Percentiles rank a stretch among this genome's conserved stretches.
Conservation (phyloP, 2,329 filamentous ascomycete genomes). For the Epichloe elymi region DNA sequence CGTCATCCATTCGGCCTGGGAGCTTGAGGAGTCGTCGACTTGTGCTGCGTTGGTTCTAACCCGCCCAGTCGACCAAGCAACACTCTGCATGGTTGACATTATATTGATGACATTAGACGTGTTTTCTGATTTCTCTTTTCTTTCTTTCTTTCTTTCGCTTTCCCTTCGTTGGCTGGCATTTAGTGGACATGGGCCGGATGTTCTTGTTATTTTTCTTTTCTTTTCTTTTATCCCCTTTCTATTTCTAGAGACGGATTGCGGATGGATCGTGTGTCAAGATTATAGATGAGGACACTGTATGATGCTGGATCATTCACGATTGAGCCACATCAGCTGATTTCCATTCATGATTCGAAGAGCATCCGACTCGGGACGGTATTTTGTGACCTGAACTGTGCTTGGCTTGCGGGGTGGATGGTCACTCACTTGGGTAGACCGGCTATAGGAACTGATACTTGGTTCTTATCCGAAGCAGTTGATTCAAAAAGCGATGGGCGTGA, state of each 20-base stretch:
- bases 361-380: neutral
- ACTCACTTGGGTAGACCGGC: neutral
- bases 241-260: neutral
- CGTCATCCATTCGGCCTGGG: neutral
- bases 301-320: neutral
- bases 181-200: slow-evolving; percentile 7
- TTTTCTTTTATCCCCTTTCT: neutral
- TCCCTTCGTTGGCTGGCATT: slow-evolving; percentile 8
- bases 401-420: neutral
- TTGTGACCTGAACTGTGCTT: neutral
- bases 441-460: neutral
- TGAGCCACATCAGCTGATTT: neutral
- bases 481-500: too few species aligned
- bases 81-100: slow-evolving; percentile 6
- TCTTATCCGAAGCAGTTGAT: neutral
- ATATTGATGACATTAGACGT: slow-evolving; percentile 8
- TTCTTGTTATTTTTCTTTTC: neutral
- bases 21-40: neutral
- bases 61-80: neutral
- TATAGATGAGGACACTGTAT: slow-evolving; percentile 11
- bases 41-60: neutral
- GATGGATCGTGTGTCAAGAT: slow-evolving; percentile 8
- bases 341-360: neutral
- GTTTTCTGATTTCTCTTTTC: neutral
- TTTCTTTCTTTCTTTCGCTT: slow-evolving; percentile 2